Percentiles rank a stretch among this genome's conserved stretches.
Evolutionary conservation across 148 eudicot species (phyloP).

Genomic region (Chenopodium berlandieri): DNA sequence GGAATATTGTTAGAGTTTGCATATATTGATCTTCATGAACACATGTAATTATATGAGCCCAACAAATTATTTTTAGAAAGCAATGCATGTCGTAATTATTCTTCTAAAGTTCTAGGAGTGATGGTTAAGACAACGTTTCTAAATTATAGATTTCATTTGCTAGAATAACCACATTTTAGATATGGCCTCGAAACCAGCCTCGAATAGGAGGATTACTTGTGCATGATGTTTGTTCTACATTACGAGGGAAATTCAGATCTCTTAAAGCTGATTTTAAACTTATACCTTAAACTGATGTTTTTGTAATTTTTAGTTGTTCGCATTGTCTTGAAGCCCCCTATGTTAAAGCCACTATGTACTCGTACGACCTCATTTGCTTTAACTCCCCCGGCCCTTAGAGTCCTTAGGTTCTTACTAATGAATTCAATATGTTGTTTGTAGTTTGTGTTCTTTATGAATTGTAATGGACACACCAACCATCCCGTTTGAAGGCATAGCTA

Average conservation of each 20-base stretch:
- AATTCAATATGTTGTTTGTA: neutral
- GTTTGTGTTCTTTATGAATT: neutral
- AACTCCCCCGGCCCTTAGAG: no score
- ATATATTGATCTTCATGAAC: neutral
- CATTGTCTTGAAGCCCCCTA: neutral
- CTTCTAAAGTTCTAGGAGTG: neutral
- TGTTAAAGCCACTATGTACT: no score
- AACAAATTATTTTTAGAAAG: neutral
- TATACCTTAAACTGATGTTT: neutral
- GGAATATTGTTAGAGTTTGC: neutral
- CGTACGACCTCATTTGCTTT: no score
- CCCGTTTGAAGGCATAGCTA: conserved; percentile 42
- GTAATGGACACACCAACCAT: conserved; percentile 39
- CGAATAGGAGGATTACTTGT: neutral
- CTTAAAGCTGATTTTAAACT: neutral
- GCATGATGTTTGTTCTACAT: neutral
- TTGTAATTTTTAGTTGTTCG: neutral
- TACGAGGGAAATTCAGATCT: neutral
- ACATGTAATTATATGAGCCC: neutral
- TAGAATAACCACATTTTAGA: neutral
- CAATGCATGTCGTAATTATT: conserved; percentile 6
- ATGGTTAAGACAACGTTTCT: neutral
- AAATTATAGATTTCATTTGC: neutral
- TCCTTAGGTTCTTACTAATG: neutral
- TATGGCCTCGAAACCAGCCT: neutral